Percentiles rank a stretch among this genome's conserved stretches.
phyloP scores from a whole-genome alignment of 768 basidiomycete genomes.

The Lyophyllum atratum region DNA sequence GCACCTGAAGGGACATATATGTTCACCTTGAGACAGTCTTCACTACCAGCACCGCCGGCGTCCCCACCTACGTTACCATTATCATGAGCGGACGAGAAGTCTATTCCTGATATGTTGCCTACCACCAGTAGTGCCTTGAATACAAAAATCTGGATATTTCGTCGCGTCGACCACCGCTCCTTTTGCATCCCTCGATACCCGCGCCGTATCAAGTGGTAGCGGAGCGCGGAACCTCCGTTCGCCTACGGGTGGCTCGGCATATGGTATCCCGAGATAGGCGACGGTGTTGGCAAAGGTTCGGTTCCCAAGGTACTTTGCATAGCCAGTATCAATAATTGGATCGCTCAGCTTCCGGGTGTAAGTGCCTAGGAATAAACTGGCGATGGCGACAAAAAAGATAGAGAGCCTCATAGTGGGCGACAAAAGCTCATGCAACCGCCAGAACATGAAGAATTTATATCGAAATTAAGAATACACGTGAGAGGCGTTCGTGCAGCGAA shows the following conservation, averaged over 20 bases:
- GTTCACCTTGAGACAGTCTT: slow-evolving; percentile 71
- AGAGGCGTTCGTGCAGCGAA: background rate
- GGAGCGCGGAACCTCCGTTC: slow-evolving; percentile 54
- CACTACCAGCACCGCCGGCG: slow-evolving; percentile 63
- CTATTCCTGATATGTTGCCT: slow-evolving; percentile 10
- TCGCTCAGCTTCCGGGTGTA: slow-evolving; percentile 3
- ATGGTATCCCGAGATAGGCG: slow-evolving; percentile 60
- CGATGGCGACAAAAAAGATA: slow-evolving; percentile 8
- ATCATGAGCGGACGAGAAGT: background rate
- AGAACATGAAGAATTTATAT: slow-evolving; percentile 4
- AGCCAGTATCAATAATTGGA: slow-evolving; percentile 54
- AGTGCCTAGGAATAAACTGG: slow-evolving; percentile 10
- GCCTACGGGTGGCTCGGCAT: slow-evolving; percentile 59
- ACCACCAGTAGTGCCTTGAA: slow-evolving; percentile 59
- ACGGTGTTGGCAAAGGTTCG: slow-evolving; percentile 51
- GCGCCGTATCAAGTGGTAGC: slow-evolving; percentile 49
- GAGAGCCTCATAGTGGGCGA: slow-evolving; percentile 15
- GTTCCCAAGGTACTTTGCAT: slow-evolving; percentile 60
- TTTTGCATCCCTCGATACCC: slow-evolving; percentile 34
- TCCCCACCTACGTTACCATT: slow-evolving; percentile 41
- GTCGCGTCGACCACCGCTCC: slow-evolving; percentile 52
- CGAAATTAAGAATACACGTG: background rate
- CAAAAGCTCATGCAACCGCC: background rate
- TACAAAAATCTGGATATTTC: slow-evolving; percentile 56
- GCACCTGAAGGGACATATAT: slow-evolving; percentile 57